phyloP scores from a whole-genome alignment of 495 filamentous ascomycete species.

The Neurospora tetrasperma region DNA sequence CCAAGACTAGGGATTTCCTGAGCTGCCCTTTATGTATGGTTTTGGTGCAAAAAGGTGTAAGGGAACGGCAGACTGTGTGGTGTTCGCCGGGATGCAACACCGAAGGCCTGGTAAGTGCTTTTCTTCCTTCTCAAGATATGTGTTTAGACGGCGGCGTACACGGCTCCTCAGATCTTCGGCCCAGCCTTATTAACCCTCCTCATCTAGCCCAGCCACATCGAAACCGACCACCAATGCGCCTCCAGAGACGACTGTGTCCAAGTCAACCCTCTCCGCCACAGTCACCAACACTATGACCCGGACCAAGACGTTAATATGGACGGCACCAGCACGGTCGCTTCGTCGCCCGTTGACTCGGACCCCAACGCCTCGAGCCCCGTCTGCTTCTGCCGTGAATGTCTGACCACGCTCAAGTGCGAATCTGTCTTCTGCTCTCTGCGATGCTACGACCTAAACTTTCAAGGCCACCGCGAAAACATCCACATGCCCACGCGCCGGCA shows the following conservation, averaged over 20 bases:
- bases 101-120: conserved; percentile 30
- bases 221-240: conserved; percentile 17
- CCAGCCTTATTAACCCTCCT: background rate
- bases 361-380: conserved; percentile 1
- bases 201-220: conserved; percentile 10
- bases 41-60: conserved; percentile 17
- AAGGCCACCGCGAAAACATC: conserved; percentile 28
- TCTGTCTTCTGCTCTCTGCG: conserved; percentile 30
- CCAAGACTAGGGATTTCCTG: conserved; percentile 19
- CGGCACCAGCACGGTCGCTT: conserved; percentile 3
- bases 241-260: conserved; percentile 13
- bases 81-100: conserved; percentile 35
- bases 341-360: background rate
- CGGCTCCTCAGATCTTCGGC: background rate
- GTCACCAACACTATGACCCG: background rate
- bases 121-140: background rate
- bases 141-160: background rate
- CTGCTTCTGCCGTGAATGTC: conserved; percentile 33
- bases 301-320: conserved; percentile 2
- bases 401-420: conserved; percentile 20
- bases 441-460: conserved; percentile 32
- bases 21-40: conserved; percentile 33
- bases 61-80: conserved; percentile 24
- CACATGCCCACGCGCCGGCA: conserved; percentile 26
- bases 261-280: background rate